Evolutionary conservation across 306 rosid genomes (phyloP).

Genomic region (Citrullus mucosospermus): DNA sequence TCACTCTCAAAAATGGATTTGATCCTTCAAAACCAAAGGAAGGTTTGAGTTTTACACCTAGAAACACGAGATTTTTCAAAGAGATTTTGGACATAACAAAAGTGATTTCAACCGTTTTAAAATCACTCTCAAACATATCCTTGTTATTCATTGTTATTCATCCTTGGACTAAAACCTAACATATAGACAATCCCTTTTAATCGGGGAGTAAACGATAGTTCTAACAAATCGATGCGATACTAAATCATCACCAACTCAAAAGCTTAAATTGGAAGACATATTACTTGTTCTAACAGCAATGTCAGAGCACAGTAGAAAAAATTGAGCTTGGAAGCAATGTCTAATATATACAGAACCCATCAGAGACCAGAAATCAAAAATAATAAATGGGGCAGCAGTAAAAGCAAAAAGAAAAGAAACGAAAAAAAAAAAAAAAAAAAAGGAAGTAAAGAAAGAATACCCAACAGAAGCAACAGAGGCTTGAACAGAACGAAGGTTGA

Average conservation of each 20-base stretch:
- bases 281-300: not conserved
- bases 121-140: no score
- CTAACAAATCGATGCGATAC: not conserved
- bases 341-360: not conserved
- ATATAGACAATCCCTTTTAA: not conserved
- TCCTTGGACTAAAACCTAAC: not conserved
- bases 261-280: not conserved
- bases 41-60: no score
- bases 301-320: no score
- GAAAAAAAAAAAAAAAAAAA: not conserved
- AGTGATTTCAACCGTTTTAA: no score
- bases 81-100: no score
- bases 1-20: no score
- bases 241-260: not conserved
- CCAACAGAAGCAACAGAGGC: constrained; percentile 5
- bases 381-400: no score
- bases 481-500: not conserved
- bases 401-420: no score
- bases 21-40: no score
- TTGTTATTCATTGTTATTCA: no score
- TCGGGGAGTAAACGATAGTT: not conserved
- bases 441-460: not conserved
- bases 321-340: not conserved
- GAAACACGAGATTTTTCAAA: no score
- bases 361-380: not conserved